Conservation (phyloP, 805 yeast genomes). For the Danielia oregonensis region DNA sequence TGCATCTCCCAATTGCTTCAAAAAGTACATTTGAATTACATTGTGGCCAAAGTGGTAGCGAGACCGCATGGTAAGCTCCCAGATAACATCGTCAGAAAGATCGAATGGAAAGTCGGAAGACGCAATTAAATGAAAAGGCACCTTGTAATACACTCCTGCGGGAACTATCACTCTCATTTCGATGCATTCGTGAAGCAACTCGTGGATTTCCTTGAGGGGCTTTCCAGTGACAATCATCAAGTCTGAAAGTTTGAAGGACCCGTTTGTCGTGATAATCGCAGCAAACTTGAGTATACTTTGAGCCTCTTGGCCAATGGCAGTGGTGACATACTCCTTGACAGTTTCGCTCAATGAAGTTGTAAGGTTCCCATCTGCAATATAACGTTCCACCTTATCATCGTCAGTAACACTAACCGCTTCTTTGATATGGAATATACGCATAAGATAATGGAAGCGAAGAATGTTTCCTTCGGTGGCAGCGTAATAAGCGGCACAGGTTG, state of each 20-base stretch:
- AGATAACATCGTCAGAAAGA: slow-evolving; percentile 25
- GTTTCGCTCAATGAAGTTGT: slow-evolving; percentile 5
- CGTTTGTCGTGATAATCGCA: slow-evolving; percentile 36
- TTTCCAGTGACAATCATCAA: slow-evolving; percentile 34
- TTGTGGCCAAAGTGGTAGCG: slow-evolving; percentile 42
- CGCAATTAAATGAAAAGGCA: slow-evolving; percentile 41
- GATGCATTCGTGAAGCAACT: slow-evolving; percentile 30
- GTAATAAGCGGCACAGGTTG: slow-evolving; percentile 7
- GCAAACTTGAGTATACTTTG: slow-evolving; percentile 33
- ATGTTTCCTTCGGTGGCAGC: slow-evolving; percentile 17
- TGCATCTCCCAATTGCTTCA: slow-evolving; percentile 20
- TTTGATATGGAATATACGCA: background rate
- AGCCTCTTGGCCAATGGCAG: slow-evolving; percentile 17
- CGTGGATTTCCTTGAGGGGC: slow-evolving; percentile 29
- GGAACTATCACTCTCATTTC: slow-evolving; percentile 34
- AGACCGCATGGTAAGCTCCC: slow-evolving; percentile 33
- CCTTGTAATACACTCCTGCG: slow-evolving; percentile 40
- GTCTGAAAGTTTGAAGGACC: slow-evolving; percentile 35
- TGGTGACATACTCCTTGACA: slow-evolving; percentile 18
- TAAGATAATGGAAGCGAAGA: slow-evolving; percentile 11
- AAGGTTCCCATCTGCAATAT: background rate
- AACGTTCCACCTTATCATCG: background rate
- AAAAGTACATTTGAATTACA: slow-evolving; percentile 28
- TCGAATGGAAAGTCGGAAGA: slow-evolving; percentile 25
- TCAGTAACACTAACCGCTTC: background rate